These are phyloP conservation scores for Dactylorhiza incarnata DNA, from an alignment of 106 monocot species.

Conservation along the genomic window DNA sequence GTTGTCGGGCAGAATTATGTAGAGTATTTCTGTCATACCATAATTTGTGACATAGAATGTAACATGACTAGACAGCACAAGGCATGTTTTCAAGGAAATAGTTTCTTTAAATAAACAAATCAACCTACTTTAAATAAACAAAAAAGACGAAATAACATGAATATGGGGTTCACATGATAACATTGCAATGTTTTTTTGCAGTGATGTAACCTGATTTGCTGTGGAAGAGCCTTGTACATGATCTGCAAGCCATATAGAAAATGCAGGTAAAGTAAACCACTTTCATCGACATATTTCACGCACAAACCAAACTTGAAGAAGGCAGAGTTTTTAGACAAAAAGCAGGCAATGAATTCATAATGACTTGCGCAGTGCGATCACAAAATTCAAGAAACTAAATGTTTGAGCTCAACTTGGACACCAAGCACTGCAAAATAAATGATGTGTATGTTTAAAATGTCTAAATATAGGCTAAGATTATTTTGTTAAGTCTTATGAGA, in stretches of 20 bases:
- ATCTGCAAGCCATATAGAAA: not conserved
- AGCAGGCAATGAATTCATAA: not conserved
- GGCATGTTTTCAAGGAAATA: not conserved
- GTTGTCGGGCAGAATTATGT: not conserved
- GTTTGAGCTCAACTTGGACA: not conserved
- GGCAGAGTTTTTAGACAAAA: not conserved
- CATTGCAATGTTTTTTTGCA: not conserved
- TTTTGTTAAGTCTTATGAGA: not conserved
- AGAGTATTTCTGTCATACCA: not conserved
- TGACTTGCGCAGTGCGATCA: not conserved
- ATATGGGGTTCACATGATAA: not conserved
- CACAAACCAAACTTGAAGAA: not conserved
- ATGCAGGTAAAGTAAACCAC: not conserved
- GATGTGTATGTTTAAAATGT: not conserved
- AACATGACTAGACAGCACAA: not conserved
- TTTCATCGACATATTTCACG: not conserved
- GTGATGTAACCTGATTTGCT: not conserved
- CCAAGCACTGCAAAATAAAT: not conserved
- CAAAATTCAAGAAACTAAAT: not conserved
- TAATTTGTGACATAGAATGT: not conserved
- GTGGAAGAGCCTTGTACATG: not conserved
- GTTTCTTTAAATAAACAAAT: not conserved
- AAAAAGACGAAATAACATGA: not conserved
- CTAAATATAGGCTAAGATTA: not conserved
- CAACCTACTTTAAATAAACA: not conserved